A percentile compares a stretch with the other conserved stretches of the same genome.
phyloP scores from a whole-genome alignment of 2,329 filamentous ascomycete species.

The Stachybotrys chlorohalonatus region DNA sequence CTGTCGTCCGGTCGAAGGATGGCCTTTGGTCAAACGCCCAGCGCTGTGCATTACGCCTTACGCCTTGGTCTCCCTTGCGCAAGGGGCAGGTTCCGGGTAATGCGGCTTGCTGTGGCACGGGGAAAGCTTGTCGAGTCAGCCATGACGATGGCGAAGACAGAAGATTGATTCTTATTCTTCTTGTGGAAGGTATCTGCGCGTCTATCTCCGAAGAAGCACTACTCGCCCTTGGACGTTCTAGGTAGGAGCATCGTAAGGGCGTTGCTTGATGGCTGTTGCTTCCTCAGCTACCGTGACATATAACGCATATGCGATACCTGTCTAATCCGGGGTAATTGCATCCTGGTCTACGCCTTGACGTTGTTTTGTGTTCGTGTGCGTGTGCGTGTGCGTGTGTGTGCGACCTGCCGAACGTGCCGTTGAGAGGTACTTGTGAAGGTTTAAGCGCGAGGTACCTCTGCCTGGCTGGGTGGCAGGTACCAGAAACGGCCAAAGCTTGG shows the following conservation, averaged over 20 bases:
- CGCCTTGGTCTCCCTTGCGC: not conserved
- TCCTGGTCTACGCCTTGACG: not conserved
- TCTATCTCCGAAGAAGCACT: no score
- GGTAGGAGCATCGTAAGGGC: no score
- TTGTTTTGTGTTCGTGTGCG: not conserved
- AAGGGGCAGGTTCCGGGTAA: not conserved
- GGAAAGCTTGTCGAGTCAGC: not conserved
- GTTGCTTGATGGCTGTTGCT: no score
- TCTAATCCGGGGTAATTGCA: no score
- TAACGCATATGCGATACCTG: no score
- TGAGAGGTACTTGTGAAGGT: not conserved
- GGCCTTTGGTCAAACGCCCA: no score
- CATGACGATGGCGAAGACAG: not conserved
- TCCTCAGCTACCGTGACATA: no score
- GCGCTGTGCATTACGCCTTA: no score
- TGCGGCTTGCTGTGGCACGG: not conserved
- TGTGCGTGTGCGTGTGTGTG: not conserved
- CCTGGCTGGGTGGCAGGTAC: not conserved
- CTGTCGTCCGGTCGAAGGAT: no score
- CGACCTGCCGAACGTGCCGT: not conserved
- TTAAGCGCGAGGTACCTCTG: not conserved
- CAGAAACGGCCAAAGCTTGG: not conserved
- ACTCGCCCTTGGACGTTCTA: no score
- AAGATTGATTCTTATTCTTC: not conserved
- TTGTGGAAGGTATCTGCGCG: no score